A percentile compares a stretch with the other conserved stretches of the same genome.
phyloP scores from a whole-genome alignment of 176 grass and related monocot genomes.

The Coix lacrymajobi region DNA sequence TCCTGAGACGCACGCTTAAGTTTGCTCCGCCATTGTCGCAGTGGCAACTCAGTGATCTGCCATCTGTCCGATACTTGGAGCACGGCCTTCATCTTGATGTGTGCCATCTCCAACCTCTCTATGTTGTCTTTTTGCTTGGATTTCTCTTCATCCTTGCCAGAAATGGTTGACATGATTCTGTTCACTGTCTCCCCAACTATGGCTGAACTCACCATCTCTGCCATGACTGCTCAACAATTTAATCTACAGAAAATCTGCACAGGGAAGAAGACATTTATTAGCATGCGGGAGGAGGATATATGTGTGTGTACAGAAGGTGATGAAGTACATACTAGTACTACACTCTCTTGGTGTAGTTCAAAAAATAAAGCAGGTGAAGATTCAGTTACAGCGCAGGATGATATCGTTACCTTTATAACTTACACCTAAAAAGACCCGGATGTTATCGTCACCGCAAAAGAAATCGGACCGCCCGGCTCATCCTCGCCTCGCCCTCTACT shows the following conservation, averaged over 20 bases:
- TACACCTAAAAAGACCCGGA: no score
- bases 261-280: background rate
- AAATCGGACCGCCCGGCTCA: no score
- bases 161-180: background rate
- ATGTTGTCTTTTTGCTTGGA: background rate
- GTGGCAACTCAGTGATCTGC: background rate
- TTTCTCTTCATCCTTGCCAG: background rate
- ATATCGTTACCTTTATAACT: no score
- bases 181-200: background rate
- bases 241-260: background rate
- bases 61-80: background rate
- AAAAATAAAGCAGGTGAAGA: background rate
- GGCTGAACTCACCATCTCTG: background rate
- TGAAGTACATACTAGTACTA: background rate
- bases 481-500: no score
- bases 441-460: no score
- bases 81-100: background rate
- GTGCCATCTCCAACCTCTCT: slow-evolving; percentile 17
- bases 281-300: background rate
- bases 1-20: background rate
- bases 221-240: background rate
- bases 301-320: background rate
- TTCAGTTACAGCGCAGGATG: background rate
- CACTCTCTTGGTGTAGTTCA: background rate
- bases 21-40: background rate